These are phyloP conservation scores for Dalbergia oliveri DNA, from an alignment of 306 rosid species.

Conservation along the genomic window DNA sequence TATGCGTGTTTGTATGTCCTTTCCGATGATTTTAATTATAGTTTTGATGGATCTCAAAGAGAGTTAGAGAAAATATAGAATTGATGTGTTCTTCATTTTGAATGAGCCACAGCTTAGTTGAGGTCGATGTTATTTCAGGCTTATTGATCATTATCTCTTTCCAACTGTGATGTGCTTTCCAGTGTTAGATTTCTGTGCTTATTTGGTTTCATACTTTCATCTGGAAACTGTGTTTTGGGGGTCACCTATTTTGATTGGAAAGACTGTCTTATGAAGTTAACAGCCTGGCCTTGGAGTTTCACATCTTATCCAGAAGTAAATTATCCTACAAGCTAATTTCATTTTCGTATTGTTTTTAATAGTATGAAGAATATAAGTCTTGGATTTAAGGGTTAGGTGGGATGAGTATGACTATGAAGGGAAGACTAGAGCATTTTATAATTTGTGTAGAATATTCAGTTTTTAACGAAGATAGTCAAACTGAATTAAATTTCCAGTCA, in stretches of 20 bases:
- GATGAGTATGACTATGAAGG: not conserved
- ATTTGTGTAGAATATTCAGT: not conserved
- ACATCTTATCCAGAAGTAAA: not conserved
- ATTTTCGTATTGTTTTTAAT: not conserved
- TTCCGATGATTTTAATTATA: not conserved
- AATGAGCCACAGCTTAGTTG: constrained; percentile 1
- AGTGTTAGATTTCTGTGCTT: constrained; percentile 2
- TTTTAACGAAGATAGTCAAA: no score
- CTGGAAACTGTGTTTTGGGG: constrained; percentile 1
- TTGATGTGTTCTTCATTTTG: not conserved
- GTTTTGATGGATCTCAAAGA: not conserved
- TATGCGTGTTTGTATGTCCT: not conserved
- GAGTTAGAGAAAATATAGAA: not conserved
- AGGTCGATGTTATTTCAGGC: not conserved
- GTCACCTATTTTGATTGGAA: not conserved
- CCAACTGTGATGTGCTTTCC: constrained; percentile 8
- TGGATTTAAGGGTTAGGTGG: not conserved
- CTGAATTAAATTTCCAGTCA: no score
- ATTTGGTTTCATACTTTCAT: constrained; percentile 27
- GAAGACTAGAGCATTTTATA: not conserved
- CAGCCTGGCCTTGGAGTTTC: not conserved
- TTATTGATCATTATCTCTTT: not conserved
- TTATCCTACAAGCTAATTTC: not conserved
- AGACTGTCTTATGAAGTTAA: not conserved
- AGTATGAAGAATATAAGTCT: not conserved